Percentiles rank a stretch among this genome's conserved stretches.
Evolutionary conservation across 2,329 filamentous ascomycete genomes (phyloP).

Genomic region (Setomelanomma holmii): DNA sequence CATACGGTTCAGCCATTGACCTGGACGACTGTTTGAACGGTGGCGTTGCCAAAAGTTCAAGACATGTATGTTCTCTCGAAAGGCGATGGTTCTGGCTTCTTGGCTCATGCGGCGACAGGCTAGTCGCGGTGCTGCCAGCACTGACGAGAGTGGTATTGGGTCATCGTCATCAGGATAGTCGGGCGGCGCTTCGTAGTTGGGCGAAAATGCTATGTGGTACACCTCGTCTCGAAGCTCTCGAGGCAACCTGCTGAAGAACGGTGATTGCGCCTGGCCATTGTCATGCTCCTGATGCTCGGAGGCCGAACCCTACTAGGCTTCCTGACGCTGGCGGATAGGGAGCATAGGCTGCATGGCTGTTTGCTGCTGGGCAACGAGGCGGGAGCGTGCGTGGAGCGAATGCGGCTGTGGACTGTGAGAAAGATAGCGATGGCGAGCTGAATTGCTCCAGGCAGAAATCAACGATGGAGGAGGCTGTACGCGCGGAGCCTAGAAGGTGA

Average conservation of each 20-base stretch:
- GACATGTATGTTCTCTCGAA: constrained; percentile 16
- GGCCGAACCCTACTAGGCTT: background rate
- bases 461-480: constrained; percentile 10
- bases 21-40: background rate
- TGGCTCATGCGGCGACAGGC: constrained; percentile 14
- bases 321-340: background rate
- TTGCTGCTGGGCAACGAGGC: constrained; percentile 1
- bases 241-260: constrained; percentile 15
- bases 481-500: constrained; percentile 1
- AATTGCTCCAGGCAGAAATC: constrained; percentile 12
- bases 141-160: constrained; percentile 1
- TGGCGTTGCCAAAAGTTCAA: constrained; percentile 9
- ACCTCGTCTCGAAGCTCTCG: constrained; percentile 18
- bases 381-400: constrained; percentile 8
- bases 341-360: constrained; percentile 1
- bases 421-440: background rate
- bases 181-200: background rate
- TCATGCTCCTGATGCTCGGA: too few species aligned
- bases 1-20: background rate
- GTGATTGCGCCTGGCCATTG: constrained; percentile 3
- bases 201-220: constrained; percentile 16
- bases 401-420: background rate
- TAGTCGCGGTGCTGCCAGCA: constrained; percentile 11
- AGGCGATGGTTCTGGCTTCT: constrained; percentile 16
- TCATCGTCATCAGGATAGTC: background rate